Percentiles rank a stretch among this genome's conserved stretches.
Evolutionary conservation across 2,329 filamentous ascomycete genomes (phyloP).

Genomic region (Botrytis fabae): DNA sequence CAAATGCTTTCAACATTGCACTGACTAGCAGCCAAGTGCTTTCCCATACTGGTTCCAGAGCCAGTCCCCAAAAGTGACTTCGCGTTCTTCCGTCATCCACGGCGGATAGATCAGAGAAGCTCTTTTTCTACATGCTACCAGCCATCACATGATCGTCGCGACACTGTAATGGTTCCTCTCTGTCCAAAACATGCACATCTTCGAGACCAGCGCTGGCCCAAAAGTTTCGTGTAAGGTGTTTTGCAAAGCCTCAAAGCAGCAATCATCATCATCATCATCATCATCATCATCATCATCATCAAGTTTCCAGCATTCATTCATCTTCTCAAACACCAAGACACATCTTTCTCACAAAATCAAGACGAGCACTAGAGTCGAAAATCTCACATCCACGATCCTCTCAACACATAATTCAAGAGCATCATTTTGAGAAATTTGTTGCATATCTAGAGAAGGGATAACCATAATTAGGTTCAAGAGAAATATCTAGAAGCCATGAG

Average conservation of each 20-base stretch:
- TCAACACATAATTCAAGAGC: too few species aligned
- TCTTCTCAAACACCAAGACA: too few species aligned
- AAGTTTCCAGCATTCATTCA: too few species aligned
- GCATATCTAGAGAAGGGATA: neutral
- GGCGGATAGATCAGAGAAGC: neutral
- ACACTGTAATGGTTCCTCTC: neutral
- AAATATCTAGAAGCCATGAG: neutral
- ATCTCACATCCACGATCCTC: neutral
- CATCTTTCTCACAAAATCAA: too few species aligned
- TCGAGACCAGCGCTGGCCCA: neutral
- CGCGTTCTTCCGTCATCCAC: neutral
- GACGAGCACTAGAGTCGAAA: too few species aligned
- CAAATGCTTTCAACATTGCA: neutral
- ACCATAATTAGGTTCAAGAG: neutral
- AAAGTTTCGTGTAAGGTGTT: neutral
- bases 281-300: too few species aligned
- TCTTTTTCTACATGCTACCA: neutral
- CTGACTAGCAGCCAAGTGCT: neutral
- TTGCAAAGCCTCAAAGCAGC: too few species aligned
- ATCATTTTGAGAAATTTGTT: neutral
- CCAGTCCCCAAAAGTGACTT: neutral
- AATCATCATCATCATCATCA: too few species aligned
- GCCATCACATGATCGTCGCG: neutral
- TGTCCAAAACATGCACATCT: neutral
- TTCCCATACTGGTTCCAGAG: neutral